Evolutionary conservation across 2,329 filamentous ascomycete genomes (phyloP), one percentile per base, ranked within the genome.

Genomic region (Fusarium duplospermum): DNA sequence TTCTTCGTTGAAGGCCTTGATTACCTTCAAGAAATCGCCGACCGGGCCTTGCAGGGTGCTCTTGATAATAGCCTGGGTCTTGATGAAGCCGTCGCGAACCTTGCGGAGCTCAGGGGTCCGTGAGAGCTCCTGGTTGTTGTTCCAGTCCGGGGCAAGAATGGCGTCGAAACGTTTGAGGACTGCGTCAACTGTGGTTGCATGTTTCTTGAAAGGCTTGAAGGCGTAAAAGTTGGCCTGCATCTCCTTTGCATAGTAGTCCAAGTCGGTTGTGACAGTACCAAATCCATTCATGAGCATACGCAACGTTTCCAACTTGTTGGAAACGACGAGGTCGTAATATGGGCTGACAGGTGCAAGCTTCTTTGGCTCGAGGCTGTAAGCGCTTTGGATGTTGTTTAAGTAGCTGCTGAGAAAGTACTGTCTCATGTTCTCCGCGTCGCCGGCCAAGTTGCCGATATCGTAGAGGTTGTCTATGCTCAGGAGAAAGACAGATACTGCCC

Each of bases 101-200:
- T 73, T 73, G 8, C 70, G 72, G 6, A 61, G 56, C 1, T 63
- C 50, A 2, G 59, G 27, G 4, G 66, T 74, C n/a, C 70, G 69
- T 13, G 66, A 64, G 13, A 74, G 59, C 13, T 74, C 72, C 6
- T 74, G 63, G 14, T 71, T 66, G 6, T 62, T 73, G 20, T 73
- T 75, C 66, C 66, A 75, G 40, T 73, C 64, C 1, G 60, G 63
- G n/a, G 61, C 29, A 13, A 73, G 72, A 11, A 75, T 52, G 9
- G 27, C 62, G 18, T 68, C 63, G 36, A 75, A 22, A 22, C 57
- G 72, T 20, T 47, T 68, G 3, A 63, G 16, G 0, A 60, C 58
- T 4, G 60, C 38, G 0, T 62, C 57, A 10, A 38, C 60, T 22
- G 56, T 67, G 9, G 29, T 64, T 27, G 63, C 47, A 4, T 62